Evolutionary conservation across 805 yeast species (phyloP).

Genomic region (Yarrowia osloensis): DNA sequence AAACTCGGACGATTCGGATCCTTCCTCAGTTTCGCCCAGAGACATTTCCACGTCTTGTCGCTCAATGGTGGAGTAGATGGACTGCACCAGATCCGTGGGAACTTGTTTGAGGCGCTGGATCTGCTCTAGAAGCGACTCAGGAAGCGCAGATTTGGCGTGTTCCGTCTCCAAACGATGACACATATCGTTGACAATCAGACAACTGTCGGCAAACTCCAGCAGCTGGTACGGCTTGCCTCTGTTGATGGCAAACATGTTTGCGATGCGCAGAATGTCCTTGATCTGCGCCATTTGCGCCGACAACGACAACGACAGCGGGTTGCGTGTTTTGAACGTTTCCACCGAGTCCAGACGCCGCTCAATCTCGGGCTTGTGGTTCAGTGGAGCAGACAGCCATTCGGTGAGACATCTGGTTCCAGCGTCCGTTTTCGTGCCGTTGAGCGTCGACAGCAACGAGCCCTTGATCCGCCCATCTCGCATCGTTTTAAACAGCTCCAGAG

Average conservation of each 20-base stretch:
- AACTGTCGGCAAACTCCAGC: constrained; percentile 19
- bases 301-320: constrained; percentile 23
- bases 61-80: neutral
- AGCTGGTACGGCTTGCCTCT: constrained; percentile 18
- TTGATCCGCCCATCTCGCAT: constrained; percentile 52
- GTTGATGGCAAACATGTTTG: constrained; percentile 7
- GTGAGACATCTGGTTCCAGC: constrained; percentile 80
- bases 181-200: constrained; percentile 4
- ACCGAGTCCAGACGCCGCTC: constrained; percentile 57
- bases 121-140: constrained; percentile 11
- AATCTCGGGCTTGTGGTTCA: constrained; percentile 60
- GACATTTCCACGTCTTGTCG: neutral
- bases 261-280: constrained; percentile 28
- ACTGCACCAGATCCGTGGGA: neutral
- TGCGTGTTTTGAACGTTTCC: constrained; percentile 42
- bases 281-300: constrained; percentile 1
- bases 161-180: neutral
- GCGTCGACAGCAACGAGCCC: constrained; percentile 71
- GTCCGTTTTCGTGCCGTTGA: constrained; percentile 73
- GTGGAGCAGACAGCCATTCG: constrained; percentile 82
- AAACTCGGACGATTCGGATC: neutral
- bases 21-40: neutral
- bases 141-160: neutral
- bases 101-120: neutral
- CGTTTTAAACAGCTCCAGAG: constrained; percentile 64